Conservation (phyloP, 2,329 filamentous ascomycete genomes). For the Fusarium brevicatenulatum region DNA sequence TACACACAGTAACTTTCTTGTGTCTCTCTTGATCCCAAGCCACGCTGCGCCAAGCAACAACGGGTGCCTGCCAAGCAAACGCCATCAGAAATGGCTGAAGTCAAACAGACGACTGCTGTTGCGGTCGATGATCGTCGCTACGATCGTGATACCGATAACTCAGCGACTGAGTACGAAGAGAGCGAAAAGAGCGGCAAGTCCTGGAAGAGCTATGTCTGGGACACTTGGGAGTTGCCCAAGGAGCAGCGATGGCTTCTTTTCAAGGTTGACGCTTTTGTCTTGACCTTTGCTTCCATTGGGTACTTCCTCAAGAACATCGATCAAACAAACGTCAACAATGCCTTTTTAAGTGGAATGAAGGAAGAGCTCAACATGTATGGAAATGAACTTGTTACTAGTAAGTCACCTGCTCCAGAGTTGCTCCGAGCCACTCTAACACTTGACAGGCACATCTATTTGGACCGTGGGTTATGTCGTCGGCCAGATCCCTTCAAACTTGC, state of each 20-base stretch:
- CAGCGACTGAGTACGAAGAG: background rate
- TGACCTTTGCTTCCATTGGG: constrained; percentile 49
- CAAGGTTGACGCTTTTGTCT: constrained; percentile 49
- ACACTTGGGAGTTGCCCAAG: constrained; percentile 48
- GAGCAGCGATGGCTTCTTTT: constrained; percentile 49
- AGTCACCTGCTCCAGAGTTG: background rate
- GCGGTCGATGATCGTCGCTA: background rate
- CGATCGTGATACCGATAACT: constrained; percentile 2
- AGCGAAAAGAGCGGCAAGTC: constrained; percentile 9
- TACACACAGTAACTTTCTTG: background rate
- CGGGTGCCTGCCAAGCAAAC: background rate
- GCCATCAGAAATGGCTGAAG: background rate
- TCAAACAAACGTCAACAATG: constrained; percentile 55
- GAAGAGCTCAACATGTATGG: constrained; percentile 35
- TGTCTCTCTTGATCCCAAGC: background rate
- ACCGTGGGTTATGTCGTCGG: constrained; percentile 42
- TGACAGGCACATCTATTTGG: constrained; percentile 21
- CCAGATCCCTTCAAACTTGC: constrained; percentile 41
- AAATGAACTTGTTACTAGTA: constrained; percentile 40
- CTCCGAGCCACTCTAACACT: background rate
- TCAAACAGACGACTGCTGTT: background rate
- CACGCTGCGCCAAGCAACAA: background rate
- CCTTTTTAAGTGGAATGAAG: constrained; percentile 40
- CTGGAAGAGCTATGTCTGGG: constrained; percentile 53
- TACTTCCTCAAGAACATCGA: constrained; percentile 53